Conservation (phyloP, 2,329 filamentous ascomycete species). For the Xylariales sp. region DNA sequence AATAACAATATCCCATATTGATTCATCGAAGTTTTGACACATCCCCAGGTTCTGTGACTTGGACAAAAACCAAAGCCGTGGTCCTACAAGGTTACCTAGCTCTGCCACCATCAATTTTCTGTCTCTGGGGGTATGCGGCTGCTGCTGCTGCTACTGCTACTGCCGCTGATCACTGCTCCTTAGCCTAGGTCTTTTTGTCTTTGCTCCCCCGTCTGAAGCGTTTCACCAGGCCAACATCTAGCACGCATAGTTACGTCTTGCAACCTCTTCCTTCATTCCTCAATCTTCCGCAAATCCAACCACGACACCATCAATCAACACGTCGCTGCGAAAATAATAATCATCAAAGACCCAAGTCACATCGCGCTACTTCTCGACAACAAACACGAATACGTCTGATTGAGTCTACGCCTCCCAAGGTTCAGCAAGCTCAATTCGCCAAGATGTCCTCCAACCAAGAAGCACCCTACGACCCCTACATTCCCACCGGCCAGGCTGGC, state of each 20-base stretch:
- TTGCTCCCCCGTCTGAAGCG: slow-evolving; percentile 3
- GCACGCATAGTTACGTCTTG: slow-evolving; percentile 5
- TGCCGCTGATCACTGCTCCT: not conserved
- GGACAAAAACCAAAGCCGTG: not conserved
- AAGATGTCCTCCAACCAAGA: slow-evolving; percentile 48
- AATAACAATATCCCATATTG: too few relatives aligned
- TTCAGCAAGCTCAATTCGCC: too few relatives aligned
- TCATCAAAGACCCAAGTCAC: not conserved
- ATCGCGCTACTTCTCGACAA: too few relatives aligned
- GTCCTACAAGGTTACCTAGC: not conserved
- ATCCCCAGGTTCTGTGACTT: not conserved
- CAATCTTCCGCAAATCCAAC: not conserved
- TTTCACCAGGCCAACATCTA: slow-evolving; percentile 8
- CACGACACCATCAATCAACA: slow-evolving; percentile 2
- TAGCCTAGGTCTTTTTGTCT: not conserved
- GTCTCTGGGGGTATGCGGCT: too few relatives aligned
- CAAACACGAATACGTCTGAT: too few relatives aligned
- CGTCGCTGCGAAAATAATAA: not conserved
- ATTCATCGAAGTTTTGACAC: not conserved
- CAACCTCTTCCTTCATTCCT: slow-evolving; percentile 9
- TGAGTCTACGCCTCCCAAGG: too few relatives aligned
- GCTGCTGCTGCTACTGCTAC: too few relatives aligned
- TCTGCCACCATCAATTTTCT: too few relatives aligned
- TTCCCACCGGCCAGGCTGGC: slow-evolving; percentile 61
- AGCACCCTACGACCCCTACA: slow-evolving; percentile 82